Percentiles rank a stretch among this genome's conserved stretches.
Conservation (phyloP, 495 filamentous ascomycete genomes). For the Lepidopterella palustris region DNA sequence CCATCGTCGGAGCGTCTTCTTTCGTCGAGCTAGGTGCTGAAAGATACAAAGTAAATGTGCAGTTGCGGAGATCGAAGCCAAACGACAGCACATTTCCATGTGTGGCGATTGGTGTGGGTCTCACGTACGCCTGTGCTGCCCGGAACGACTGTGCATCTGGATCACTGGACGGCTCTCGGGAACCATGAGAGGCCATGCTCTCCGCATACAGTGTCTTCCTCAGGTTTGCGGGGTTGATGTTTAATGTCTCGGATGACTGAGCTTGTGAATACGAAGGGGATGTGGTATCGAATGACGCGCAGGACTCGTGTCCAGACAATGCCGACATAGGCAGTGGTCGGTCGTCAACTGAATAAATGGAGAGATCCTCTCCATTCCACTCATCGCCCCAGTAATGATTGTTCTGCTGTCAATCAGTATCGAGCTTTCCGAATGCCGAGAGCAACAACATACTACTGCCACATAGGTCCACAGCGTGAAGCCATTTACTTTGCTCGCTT, state of each 20-base stretch:
- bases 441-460: slow-evolving; percentile 48
- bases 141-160: slow-evolving; percentile 54
- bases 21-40: slow-evolving; percentile 31
- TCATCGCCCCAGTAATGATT: slow-evolving; percentile 85
- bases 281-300: slow-evolving; percentile 42
- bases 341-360: slow-evolving; percentile 81
- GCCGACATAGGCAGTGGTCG: slow-evolving; percentile 53
- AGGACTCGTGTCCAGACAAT: slow-evolving; percentile 31
- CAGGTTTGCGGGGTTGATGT: slow-evolving; percentile 61
- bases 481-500: slow-evolving; percentile 71
- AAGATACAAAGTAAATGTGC: slow-evolving; percentile 35
- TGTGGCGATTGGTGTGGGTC: slow-evolving; percentile 72
- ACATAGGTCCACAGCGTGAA: slow-evolving; percentile 88
- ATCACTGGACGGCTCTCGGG: neutral
- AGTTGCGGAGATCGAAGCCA: slow-evolving; percentile 58
- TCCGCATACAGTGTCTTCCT: slow-evolving; percentile 56
- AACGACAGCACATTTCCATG: slow-evolving; percentile 61
- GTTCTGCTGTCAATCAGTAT: slow-evolving; percentile 47
- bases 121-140: slow-evolving; percentile 85
- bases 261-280: slow-evolving; percentile 56
- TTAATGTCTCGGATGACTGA: slow-evolving; percentile 39
- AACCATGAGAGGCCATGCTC: slow-evolving; percentile 37
- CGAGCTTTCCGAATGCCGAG: slow-evolving; percentile 9
- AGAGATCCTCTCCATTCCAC: slow-evolving; percentile 97
- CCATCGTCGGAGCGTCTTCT: slow-evolving; percentile 64